These are phyloP conservation scores for Lentinula guzmanii DNA, from an alignment of 768 basidiomycete species.

Conservation along the genomic window DNA sequence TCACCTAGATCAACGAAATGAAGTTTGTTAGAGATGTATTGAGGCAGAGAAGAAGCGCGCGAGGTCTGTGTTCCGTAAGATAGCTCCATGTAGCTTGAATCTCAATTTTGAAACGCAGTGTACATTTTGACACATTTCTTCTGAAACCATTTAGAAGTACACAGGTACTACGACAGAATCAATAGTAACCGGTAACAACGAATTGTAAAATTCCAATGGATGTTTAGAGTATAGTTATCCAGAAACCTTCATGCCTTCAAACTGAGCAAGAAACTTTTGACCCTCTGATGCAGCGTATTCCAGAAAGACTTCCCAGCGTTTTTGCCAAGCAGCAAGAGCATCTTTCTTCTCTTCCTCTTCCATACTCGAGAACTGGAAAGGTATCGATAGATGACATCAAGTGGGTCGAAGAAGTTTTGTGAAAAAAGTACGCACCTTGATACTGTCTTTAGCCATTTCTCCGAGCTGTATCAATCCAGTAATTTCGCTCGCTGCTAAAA, in stretches of 20 bases:
- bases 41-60: too few relatives aligned
- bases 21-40: too few relatives aligned
- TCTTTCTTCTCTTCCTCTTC: slow-evolving; percentile 36
- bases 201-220: too few relatives aligned
- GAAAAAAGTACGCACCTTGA: slow-evolving; percentile 33
- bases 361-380: slow-evolving; percentile 33
- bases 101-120: too few relatives aligned
- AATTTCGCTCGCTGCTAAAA: slow-evolving; percentile 63
- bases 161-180: too few relatives aligned
- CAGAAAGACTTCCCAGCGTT: slow-evolving; percentile 41
- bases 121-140: too few relatives aligned
- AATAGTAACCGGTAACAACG: too few relatives aligned
- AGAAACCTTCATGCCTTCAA: background rate
- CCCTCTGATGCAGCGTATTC: slow-evolving; percentile 18
- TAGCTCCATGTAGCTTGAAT: too few relatives aligned
- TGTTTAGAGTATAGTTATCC: too few relatives aligned
- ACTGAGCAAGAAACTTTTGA: background rate
- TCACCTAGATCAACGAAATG: too few relatives aligned
- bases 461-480: slow-evolving; percentile 59
- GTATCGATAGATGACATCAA: background rate
- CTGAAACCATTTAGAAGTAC: too few relatives aligned
- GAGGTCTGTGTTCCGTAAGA: too few relatives aligned
- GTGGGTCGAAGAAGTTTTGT: background rate
- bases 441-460: slow-evolving; percentile 59
- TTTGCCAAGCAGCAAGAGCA: slow-evolving; percentile 40